phyloP scores from a whole-genome alignment of 768 basidiomycete species.

The Naganishia onofrii region DNA sequence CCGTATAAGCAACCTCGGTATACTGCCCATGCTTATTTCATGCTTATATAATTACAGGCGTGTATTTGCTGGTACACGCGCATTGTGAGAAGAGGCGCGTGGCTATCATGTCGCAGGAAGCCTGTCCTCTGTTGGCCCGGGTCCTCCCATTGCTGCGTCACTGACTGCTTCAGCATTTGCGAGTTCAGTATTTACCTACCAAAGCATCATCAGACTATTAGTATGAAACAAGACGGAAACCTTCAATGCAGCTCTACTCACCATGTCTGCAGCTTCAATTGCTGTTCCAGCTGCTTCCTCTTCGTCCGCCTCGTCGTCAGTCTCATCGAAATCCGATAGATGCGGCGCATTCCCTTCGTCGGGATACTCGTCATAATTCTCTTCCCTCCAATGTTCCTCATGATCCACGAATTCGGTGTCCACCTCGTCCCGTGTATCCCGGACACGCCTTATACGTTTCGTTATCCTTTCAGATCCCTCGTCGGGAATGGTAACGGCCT shows the following conservation, averaged over 20 bases:
- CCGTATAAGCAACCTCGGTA: too few relatives aligned
- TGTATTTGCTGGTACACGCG: neutral
- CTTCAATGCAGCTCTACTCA: neutral
- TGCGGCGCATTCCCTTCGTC: constrained; percentile 31
- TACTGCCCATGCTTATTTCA: neutral
- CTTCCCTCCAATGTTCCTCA: constrained; percentile 24
- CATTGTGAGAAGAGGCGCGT: neutral
- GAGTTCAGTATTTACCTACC: neutral
- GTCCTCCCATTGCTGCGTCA: constrained; percentile 12
- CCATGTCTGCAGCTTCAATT: constrained; percentile 13
- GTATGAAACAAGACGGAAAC: neutral
- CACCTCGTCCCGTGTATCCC: constrained; percentile 12
- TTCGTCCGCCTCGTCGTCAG: constrained; percentile 34
- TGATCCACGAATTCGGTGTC: constrained; percentile 30
- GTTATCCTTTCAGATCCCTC: constrained; percentile 13
- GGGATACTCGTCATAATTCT: constrained; percentile 32
- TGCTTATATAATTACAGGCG: neutral
- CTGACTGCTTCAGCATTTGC: neutral
- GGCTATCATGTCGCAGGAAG: neutral
- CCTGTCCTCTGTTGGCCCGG: neutral
- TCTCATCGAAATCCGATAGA: constrained; percentile 29
- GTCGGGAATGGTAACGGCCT: constrained; percentile 1
- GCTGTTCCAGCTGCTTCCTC: constrained; percentile 25
- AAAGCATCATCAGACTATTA: too few relatives aligned
- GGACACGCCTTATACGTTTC: constrained; percentile 20